Evolutionary conservation across 345 rosid species (phyloP).

Genomic region (Salix purpurea): DNA sequence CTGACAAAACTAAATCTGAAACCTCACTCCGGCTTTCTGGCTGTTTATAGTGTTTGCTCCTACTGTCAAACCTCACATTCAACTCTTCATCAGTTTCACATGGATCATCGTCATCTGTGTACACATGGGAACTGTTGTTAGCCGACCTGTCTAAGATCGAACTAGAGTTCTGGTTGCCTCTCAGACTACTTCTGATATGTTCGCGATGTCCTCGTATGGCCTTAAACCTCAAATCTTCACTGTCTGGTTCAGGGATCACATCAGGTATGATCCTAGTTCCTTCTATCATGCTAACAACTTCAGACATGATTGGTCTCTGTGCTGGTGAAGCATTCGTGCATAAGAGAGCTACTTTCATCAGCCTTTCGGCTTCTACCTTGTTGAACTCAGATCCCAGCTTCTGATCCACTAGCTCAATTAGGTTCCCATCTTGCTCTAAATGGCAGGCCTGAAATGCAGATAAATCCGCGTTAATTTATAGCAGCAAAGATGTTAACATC

Average conservation of each 20-base stretch:
- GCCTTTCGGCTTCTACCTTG: slow-evolving; percentile 12
- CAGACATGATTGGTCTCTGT: slow-evolving; percentile 23
- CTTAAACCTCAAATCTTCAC: slow-evolving; percentile 20
- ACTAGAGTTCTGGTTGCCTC: slow-evolving; percentile 25
- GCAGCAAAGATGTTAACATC: background rate
- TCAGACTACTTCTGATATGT: slow-evolving; percentile 6
- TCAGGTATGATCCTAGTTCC: slow-evolving; percentile 9
- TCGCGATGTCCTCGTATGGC: slow-evolving; percentile 31
- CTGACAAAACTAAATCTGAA: background rate
- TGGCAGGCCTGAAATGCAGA: slow-evolving; percentile 15
- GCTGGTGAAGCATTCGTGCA: slow-evolving; percentile 17
- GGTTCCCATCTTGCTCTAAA: slow-evolving; percentile 10
- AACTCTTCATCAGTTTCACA: background rate
- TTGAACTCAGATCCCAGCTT: slow-evolving; percentile 11
- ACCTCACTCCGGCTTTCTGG: background rate
- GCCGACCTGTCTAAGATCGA: slow-evolving; percentile 20
- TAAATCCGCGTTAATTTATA: background rate
- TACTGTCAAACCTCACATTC: background rate
- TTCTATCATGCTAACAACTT: slow-evolving; percentile 28
- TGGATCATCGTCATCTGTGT: background rate
- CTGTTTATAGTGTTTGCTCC: background rate
- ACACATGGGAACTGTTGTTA: slow-evolving; percentile 16
- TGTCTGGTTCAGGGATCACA: background rate
- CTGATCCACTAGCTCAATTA: slow-evolving; percentile 18
- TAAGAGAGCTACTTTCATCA: slow-evolving; percentile 12